Percentiles rank a stretch among this genome's conserved stretches.
Conservation (phyloP, 73 alveolate species). For the Tetrahymena malaccensis region DNA sequence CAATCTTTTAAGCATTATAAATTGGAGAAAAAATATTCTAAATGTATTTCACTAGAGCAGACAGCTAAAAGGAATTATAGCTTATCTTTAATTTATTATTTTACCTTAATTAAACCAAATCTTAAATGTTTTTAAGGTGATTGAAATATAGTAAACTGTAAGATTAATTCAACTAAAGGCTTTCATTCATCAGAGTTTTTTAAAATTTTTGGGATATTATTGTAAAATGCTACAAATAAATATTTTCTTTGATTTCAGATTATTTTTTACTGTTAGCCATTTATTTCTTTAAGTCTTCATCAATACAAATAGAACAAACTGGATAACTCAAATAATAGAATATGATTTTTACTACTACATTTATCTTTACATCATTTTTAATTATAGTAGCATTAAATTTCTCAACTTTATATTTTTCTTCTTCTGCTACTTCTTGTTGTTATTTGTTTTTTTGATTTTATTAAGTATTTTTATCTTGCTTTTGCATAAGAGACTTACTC, state of each 20-base stretch:
- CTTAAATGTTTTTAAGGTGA: not conserved
- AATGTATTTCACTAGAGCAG: not conserved
- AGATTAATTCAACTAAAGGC: not conserved
- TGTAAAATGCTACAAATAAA: not conserved
- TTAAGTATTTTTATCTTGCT: no score
- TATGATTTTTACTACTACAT: not conserved
- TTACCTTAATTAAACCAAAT: no score
- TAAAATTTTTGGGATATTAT: not conserved
- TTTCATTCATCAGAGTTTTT: no score
- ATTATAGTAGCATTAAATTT: not conserved
- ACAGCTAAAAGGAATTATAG: not conserved
- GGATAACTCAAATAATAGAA: not conserved
- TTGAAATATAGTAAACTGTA: not conserved
- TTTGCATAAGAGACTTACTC: no score
- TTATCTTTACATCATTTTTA: not conserved
- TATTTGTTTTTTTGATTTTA: not conserved
- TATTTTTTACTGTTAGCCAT: not conserved
- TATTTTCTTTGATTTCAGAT: not conserved
- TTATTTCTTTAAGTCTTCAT: not conserved
- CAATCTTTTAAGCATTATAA: not conserved
- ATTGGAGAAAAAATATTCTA: not conserved
- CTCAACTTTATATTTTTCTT: not conserved
- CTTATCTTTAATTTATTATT: no score
- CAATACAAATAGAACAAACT: not conserved
- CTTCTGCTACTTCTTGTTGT: not conserved